These are phyloP conservation scores for Ophiosphaerella korrae DNA, from an alignment of 2,329 filamentous ascomycete species.

Conservation along the genomic window DNA sequence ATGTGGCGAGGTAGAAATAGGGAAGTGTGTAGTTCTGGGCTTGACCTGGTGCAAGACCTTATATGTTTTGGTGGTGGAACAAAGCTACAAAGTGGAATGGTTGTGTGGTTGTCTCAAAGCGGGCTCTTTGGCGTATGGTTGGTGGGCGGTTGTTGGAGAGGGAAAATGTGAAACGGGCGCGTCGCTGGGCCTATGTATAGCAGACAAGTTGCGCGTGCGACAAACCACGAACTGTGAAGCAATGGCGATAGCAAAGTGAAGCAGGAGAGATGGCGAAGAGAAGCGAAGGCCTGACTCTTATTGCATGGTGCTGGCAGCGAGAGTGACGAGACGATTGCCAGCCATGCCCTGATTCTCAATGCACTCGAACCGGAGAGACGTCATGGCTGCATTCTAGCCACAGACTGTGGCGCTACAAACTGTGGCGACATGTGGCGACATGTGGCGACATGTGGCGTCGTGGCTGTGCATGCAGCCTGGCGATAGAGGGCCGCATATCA, in stretches of 20 bases:
- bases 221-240: slow-evolving; percentile 12
- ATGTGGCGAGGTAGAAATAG: slow-evolving; percentile 5
- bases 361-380: slow-evolving; percentile 13
- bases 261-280: slow-evolving; percentile 15
- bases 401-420: too few relatives aligned
- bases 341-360: slow-evolving; percentile 35
- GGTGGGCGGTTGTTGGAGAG: slow-evolving; percentile 31
- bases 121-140: slow-evolving; percentile 32
- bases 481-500: too few relatives aligned
- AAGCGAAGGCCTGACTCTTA: slow-evolving; percentile 21
- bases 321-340: neutral
- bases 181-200: slow-evolving; percentile 44
- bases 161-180: slow-evolving; percentile 48
- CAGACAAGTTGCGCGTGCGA: slow-evolving; percentile 29
- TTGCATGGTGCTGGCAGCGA: slow-evolving; percentile 32
- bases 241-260: slow-evolving; percentile 16
- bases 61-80: slow-evolving; percentile 22
- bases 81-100: slow-evolving; percentile 15
- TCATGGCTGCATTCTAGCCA: slow-evolving; percentile 16
- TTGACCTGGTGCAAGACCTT: slow-evolving; percentile 17
- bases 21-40: slow-evolving; percentile 4
- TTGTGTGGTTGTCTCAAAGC: slow-evolving; percentile 34
- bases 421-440: too few relatives aligned
- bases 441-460: too few relatives aligned
- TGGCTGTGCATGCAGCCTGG: too few relatives aligned